Base-by-base conservation (phyloP, 192 early-diverging fungal species). In the Entomortierella beljakovae region DNA sequence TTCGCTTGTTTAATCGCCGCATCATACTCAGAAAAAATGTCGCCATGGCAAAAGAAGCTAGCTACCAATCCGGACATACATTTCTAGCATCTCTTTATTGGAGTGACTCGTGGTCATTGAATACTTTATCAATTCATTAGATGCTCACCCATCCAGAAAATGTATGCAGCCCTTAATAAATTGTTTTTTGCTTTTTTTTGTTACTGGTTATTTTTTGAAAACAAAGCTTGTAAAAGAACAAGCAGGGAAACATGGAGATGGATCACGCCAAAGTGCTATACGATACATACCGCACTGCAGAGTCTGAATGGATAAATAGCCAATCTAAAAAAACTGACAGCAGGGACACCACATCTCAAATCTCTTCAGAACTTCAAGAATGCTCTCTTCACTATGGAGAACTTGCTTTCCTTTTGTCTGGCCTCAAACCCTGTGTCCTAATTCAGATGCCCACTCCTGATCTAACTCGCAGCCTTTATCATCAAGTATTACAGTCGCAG, bases 371-470 rank as follows among this genome's bases (percentile, higher is more conserved):
- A 0, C n/a, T 70, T 9, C 55, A 79, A 49, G 61, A 70, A 1
- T 79, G 67, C 57, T 79, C 75, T 7, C 33, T 79, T 3, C 75
- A 79, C 50, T 79, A 64, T 22, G 75, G 75, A 48, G 75, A 79
- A 22, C 26, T 69, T 4, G 67, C 67, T 0, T 79, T 79, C 32
- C 37, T 79, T 18, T 57, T 79, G 9, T 60, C 67, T 22, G 75
- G 75, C 7, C 61, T 79, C 35, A 79, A 79, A 22, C 75, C 75
- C 3, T 62, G 61, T 13, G 49, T 79, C n/a, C 43, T 79, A 32
- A 46, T 79, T 23, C 75, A 79, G 52, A 32, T 79, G 1, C 66
- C 67, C 1, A 70, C 60, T 2, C 20, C 38, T 0, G 56, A 40
- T 11, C 33, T 70, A 32, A 79, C 66, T 25, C 49, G 1, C 0